Conservation (phyloP, 2,329 filamentous ascomycete genomes). For the Penicillium freii region DNA sequence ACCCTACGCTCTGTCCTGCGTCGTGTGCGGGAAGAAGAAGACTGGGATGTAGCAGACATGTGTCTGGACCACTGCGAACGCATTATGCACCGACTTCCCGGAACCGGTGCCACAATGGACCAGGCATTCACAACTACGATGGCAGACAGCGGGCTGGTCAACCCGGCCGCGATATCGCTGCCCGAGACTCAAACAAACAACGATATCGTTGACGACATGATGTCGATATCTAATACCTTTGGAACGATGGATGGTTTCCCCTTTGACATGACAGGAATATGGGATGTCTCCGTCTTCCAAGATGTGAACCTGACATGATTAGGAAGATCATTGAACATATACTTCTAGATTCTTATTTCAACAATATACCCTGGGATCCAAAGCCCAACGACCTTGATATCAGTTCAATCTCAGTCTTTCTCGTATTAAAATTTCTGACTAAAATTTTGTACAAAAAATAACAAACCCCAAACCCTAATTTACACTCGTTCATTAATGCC, state of each 20-base stretch:
- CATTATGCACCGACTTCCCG: constrained; percentile 43
- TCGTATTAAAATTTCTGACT: constrained; percentile 25
- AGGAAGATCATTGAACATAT: constrained; percentile 4
- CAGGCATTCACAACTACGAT: constrained; percentile 19
- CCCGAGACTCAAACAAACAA: constrained; percentile 47
- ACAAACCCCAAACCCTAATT: constrained; percentile 34
- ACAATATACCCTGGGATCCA: constrained; percentile 21
- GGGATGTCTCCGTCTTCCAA: constrained; percentile 46
- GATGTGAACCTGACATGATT: constrained; percentile 35
- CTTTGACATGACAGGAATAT: constrained; percentile 48
- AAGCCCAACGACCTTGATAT: constrained; percentile 12
- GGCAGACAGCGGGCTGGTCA: constrained; percentile 34
- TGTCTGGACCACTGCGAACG: constrained; percentile 52
- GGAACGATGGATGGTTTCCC: constrained; percentile 48
- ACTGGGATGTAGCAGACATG: constrained; percentile 57
- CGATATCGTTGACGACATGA: constrained; percentile 48
- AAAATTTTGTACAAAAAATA: constrained; percentile 29
- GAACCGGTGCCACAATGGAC: constrained; percentile 21
- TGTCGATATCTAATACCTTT: constrained; percentile 47
- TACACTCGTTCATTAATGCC: constrained; percentile 34
- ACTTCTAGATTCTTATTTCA: constrained; percentile 11
- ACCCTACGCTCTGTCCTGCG: constrained; percentile 50
- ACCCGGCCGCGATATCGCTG: constrained; percentile 41
- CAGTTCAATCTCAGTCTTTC: constrained; percentile 19
- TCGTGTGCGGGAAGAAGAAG: constrained; percentile 49